These are phyloP conservation scores for Alternaria triticina DNA, from an alignment of 2,329 filamentous ascomycete species.

Conservation along the genomic window DNA sequence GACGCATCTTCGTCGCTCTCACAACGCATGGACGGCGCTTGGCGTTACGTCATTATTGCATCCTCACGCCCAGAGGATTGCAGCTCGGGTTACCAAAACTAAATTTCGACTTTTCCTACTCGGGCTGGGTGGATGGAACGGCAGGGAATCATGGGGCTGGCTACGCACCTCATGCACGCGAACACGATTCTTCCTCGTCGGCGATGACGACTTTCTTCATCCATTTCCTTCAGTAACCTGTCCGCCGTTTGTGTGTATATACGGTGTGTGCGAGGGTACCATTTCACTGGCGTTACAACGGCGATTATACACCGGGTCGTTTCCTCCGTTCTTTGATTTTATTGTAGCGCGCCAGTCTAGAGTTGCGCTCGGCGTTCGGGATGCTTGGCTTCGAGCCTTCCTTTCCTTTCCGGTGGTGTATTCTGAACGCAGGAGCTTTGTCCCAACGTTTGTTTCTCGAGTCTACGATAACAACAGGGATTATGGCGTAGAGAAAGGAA, in stretches of 20 bases:
- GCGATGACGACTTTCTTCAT: conserved; percentile 14
- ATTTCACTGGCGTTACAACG: conserved; percentile 27
- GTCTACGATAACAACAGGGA: conserved; percentile 20
- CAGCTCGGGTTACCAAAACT: conserved; percentile 16
- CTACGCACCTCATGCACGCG: conserved; percentile 14
- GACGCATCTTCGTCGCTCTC: conserved; percentile 28
- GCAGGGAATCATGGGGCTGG: conserved; percentile 12
- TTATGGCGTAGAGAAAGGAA: conserved; percentile 14
- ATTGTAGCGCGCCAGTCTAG: conserved; percentile 8
- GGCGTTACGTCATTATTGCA: conserved; percentile 36
- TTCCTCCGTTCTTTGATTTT: not conserved
- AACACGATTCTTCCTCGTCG: conserved; percentile 23
- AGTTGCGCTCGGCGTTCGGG: conserved; percentile 17
- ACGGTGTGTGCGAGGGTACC: conserved; percentile 19
- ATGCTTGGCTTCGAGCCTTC: conserved; percentile 16
- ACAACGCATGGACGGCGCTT: conserved; percentile 39
- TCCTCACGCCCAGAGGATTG: conserved; percentile 20
- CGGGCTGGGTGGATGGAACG: conserved; percentile 11
- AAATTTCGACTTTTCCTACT: conserved; percentile 21
- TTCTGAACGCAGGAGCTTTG: not conserved
- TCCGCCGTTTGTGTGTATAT: conserved; percentile 25
- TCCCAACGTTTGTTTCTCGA: conserved; percentile 28
- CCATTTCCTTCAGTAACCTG: conserved; percentile 29
- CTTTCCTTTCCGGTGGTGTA: conserved; percentile 16
- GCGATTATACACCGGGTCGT: conserved; percentile 19